Percentiles rank a stretch among this genome's conserved stretches.
Evolutionary conservation across 2,329 filamentous ascomycete species (phyloP).

Genomic region (Stagonosporopsis cucurbitacearum): DNA sequence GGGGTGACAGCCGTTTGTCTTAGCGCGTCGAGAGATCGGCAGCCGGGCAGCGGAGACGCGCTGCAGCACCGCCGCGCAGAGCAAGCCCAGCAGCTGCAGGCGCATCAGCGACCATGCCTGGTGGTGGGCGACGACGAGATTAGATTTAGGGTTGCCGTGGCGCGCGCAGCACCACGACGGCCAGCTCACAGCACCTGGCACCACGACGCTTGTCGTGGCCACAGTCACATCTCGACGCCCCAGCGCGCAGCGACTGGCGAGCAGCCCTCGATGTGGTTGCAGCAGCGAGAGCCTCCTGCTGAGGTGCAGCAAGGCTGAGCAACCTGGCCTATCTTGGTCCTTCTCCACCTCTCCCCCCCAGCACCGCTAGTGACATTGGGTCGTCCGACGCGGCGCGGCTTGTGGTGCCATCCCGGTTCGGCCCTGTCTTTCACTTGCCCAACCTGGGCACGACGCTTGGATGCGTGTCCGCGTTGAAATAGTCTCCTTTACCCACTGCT

Average conservation of each 20-base stretch:
- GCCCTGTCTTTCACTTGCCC: slow-evolving; percentile 29
- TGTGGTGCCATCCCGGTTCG: slow-evolving; percentile 13
- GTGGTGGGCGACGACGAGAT: slow-evolving; percentile 5
- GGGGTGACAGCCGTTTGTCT: slow-evolving; percentile 46
- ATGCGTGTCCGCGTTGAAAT: slow-evolving; percentile 28
- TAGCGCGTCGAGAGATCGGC: slow-evolving; percentile 27
- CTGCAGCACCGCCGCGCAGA: slow-evolving; percentile 8
- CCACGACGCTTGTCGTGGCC: slow-evolving; percentile 2
- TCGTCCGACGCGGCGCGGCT: slow-evolving; percentile 23
- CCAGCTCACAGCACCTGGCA: background rate
- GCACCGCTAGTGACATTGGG: slow-evolving; percentile 22
- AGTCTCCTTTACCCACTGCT: slow-evolving; percentile 25
- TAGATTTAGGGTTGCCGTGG: slow-evolving; percentile 9
- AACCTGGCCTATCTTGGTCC: slow-evolving; percentile 31
- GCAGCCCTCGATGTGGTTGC: slow-evolving; percentile 22
- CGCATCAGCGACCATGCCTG: background rate
- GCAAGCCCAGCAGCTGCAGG: background rate
- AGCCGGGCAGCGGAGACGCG: slow-evolving; percentile 12
- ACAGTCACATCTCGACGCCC: slow-evolving; percentile 38
- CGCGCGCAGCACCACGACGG: slow-evolving; percentile 6
- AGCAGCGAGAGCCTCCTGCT: slow-evolving; percentile 28
- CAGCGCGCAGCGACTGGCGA: slow-evolving; percentile 17
- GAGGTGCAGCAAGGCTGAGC: slow-evolving; percentile 38
- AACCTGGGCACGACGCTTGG: slow-evolving; percentile 18
- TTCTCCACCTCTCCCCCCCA: background rate